These are phyloP conservation scores for Sicyos baderoa DNA, from an alignment of 306 rosid genomes.

Conservation along the genomic window DNA sequence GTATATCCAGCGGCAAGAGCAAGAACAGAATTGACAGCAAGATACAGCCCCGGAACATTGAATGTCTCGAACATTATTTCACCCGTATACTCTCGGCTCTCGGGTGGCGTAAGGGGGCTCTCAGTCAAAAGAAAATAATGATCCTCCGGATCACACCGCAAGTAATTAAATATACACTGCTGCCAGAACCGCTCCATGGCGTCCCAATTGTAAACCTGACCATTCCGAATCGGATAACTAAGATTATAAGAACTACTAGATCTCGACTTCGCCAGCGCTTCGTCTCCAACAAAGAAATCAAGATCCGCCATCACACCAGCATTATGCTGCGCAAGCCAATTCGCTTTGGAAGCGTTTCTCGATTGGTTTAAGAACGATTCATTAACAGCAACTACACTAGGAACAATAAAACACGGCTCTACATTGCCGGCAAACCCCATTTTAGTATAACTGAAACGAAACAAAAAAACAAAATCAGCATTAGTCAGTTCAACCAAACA, in stretches of 20 bases:
- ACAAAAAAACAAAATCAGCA: neutral
- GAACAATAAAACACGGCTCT: conserved; percentile 84
- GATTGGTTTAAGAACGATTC: conserved; percentile 80
- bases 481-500: neutral
- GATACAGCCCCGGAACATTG: conserved; percentile 94
- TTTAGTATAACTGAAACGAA: conserved; percentile 66
- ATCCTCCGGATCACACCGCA: conserved; percentile 99
- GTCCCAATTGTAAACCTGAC: conserved; percentile 96
- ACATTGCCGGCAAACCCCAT: conserved; percentile 98
- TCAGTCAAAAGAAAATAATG: conserved; percentile 89
- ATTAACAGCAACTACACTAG: conserved; percentile 79
- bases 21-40: conserved; percentile 92
- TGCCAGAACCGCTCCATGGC: conserved; percentile 99
- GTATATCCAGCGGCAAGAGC: conserved; percentile 99
- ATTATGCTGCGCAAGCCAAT: conserved; percentile 80
- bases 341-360: conserved; percentile 59
- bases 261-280: conserved; percentile 68
- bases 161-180: conserved; percentile 83
- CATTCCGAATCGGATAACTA: conserved; percentile 69
- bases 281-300: conserved; percentile 95
- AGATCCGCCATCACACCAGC: conserved; percentile 99
- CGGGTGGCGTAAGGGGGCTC: conserved; percentile 93
- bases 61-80: conserved; percentile 99
- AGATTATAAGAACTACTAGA: conserved; percentile 78
- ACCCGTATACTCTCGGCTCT: conserved; percentile 93